Base-by-base conservation (phyloP, 2,329 filamentous ascomycete species). In the Xenosphaeropsis pyriputrescens region DNA sequence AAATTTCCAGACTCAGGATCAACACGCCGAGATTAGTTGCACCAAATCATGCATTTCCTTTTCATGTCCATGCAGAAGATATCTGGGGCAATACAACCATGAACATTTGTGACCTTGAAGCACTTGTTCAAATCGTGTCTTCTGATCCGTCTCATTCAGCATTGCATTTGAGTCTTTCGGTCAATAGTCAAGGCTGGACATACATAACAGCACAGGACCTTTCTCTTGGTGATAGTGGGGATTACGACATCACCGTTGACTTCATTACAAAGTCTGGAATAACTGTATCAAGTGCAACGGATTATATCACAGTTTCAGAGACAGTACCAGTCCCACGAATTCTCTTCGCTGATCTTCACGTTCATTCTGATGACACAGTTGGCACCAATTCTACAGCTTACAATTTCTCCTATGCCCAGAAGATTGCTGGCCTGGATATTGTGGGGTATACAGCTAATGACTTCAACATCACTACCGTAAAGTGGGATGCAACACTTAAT, bases 371-470 rank as follows among this genome's bases (percentile, higher is more conserved):
- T 35, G 55, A 58, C 38, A 60, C 55, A 3, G 57, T 60, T 2
- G 56, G 55, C 32, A 58, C 57, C 17, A 56, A 59, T 29, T 49
- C 44, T 1, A 53, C 51, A 2, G 46, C 50, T 2, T 58, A 60
- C 44, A 59, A 58, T 43, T 59, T 59, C 42, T 55, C 53, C 2
- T 60, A 59, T 38, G 56, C 52, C 13, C 53, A 50, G 15, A 30
- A 52, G 15, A 48, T 59, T 12, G 56, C 57, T 1, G 57, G 56
- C 14, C 51, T 60, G 1, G 57, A 60, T 18, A 43, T 58, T 8
- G 48, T 59, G 1, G 56, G 57, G 2, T 59, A 59, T 41, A 59
- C 57, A 1, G 57, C 57, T 16, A 59, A 60, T 41, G 56, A 59
- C 39, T 60, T 59, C 47, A 54, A 59, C 36, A 51, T 59, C 42